Conservation (phyloP, 192 early-diverging fungal genomes). For the Oehlia diaphana region DNA sequence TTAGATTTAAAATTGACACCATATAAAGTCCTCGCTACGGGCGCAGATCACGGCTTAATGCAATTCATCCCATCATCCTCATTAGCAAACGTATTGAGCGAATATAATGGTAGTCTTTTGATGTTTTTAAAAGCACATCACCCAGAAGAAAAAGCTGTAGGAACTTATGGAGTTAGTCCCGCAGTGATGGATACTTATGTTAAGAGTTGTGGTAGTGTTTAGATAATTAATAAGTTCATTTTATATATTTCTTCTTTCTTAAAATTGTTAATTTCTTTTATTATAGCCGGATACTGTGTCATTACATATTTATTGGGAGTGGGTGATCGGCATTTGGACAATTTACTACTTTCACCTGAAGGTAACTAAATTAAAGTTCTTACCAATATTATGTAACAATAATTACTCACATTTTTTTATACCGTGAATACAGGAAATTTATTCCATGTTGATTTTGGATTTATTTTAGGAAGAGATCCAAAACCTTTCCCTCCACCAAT, state of each 20-base stretch:
- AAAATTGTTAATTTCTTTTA: constrained; percentile 6
- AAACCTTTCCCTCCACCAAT: constrained; percentile 99
- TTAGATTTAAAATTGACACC: constrained; percentile 91
- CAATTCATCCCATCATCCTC: constrained; percentile 93
- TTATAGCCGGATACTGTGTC: constrained; percentile 93
- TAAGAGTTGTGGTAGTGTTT: constrained; percentile 79
- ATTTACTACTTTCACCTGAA: constrained; percentile 83
- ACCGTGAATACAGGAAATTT: constrained; percentile 61
- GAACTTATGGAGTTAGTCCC: constrained; percentile 66
- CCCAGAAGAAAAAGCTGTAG: constrained; percentile 56
- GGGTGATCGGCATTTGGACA: constrained; percentile 98
- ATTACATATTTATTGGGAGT: constrained; percentile 98
- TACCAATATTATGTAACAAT: background rate
- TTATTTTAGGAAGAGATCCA: constrained; percentile 97
- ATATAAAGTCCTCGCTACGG: constrained; percentile 95
- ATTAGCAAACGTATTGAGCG: constrained; percentile 84
- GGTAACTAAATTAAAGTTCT: constrained; percentile 51
- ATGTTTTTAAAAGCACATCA: constrained; percentile 78
- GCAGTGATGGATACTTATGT: constrained; percentile 95
- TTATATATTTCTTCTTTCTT: constrained; percentile 10
- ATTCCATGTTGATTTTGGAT: constrained; percentile 99
- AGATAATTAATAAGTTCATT: background rate
- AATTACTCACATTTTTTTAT: constrained; percentile 6
- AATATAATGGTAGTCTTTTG: constrained; percentile 81
- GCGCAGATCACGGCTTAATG: constrained; percentile 91